Evolutionary conservation across 2,329 filamentous ascomycete genomes (phyloP).

Genomic region (Cladorrhinum sp.): DNA sequence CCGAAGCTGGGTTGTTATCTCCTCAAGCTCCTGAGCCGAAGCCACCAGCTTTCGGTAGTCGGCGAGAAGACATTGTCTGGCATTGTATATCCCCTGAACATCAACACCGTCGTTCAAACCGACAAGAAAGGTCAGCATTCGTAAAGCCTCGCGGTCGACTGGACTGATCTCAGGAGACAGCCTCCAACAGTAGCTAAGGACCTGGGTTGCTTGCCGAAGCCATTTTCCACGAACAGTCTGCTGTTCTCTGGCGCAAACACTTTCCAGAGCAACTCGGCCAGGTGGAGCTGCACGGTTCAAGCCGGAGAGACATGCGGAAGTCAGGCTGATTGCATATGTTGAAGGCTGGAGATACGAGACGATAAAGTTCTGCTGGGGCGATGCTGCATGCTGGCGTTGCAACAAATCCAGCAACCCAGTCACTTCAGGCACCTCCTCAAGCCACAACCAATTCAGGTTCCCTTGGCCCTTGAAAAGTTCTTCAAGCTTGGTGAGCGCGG

Average conservation of each 20-base stretch:
- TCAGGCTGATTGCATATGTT: slow-evolving; percentile 8
- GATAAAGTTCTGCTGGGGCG: slow-evolving; percentile 12
- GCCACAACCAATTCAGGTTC: slow-evolving; percentile 16
- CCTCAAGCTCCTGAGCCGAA: slow-evolving; percentile 19
- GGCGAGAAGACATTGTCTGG: slow-evolving; percentile 12
- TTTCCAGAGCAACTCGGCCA: slow-evolving; percentile 14
- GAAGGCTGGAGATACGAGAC: slow-evolving; percentile 18
- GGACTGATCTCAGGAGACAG: slow-evolving; percentile 12
- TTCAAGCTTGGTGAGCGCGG: slow-evolving; percentile 10
- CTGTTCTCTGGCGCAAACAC: slow-evolving; percentile 17
- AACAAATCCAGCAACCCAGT: slow-evolving; percentile 19
- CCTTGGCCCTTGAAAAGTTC: slow-evolving; percentile 4
- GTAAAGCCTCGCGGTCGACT: slow-evolving; percentile 16
- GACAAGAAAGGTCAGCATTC: slow-evolving; percentile 14
- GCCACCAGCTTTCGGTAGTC: slow-evolving; percentile 21
- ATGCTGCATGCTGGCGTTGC: slow-evolving; percentile 1
- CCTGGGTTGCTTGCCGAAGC: slow-evolving; percentile 14
- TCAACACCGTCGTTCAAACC: slow-evolving; percentile 11
- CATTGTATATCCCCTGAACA: slow-evolving; percentile 9
- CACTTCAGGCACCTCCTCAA: slow-evolving; percentile 14
- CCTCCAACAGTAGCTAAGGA: slow-evolving; percentile 21
- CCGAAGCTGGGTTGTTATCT: slow-evolving; percentile 16
- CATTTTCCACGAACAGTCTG: slow-evolving; percentile 11
- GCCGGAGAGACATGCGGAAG: slow-evolving; percentile 18
- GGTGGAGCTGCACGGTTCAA: slow-evolving; percentile 1